Evolutionary conservation across 164 flowering plant species (phyloP), one percentile per base, ranked within the genome.

Genomic region (Vitis rupestris): DNA sequence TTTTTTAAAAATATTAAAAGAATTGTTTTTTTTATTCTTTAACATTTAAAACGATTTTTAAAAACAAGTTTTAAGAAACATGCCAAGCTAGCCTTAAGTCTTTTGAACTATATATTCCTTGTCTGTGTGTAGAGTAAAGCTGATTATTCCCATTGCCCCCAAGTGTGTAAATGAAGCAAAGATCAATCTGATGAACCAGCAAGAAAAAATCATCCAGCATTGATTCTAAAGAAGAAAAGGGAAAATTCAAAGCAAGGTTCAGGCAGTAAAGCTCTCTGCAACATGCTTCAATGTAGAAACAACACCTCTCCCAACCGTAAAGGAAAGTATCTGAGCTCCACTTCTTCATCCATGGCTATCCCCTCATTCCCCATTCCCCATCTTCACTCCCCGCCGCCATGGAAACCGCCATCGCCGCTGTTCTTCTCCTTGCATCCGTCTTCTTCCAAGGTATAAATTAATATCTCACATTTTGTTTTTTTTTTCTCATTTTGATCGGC

Each of bases 251-350:
- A 61, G 64, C 16, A 59, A 61, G 44, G 50, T 49, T 44, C 4
- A 19, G 3, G 54, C 12, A 8, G 11, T 30, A 71, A 65, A 71
- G 62, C 62, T 71, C 61, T 63, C 50, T 10, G 15, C 9, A 19
- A n/a, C 53, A 13, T n/a, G 19, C 4, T 17, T 15, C 67, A 37
- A 3, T 37, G 44, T 37, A 37, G 44, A 37, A 37, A 37, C 44
- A 37, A 37, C 44, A 37, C 7, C 29, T 67, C 30, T 15, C 71
- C 71, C 71, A 65, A n/a, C 47, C 49, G 14, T 66, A 51, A 78
- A 78, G 81, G 47, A 78, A 78, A 74, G 81, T 63, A 78, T 78
- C 74, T 71, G 14, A 8, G 23, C 10, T 30, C 50, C 57, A 57
- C 71, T 59, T 64, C 65, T 63, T 65, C 55, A 64, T 0, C 70